phyloP scores from a whole-genome alignment of 2,329 filamentous ascomycete genomes.

The Botrytis aclada region DNA sequence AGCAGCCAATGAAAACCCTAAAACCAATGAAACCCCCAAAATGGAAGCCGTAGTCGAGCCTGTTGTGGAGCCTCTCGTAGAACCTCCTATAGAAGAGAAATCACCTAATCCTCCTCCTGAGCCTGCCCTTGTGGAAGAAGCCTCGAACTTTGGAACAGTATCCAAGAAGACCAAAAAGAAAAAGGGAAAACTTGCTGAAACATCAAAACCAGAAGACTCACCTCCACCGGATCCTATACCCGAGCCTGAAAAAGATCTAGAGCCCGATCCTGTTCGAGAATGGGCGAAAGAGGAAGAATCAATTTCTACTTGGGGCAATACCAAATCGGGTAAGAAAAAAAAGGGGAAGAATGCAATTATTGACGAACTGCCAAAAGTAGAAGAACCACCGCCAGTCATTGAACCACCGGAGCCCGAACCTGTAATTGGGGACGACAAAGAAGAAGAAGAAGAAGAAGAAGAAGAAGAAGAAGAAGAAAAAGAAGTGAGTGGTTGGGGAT shows the following conservation, averaged over 20 bases:
- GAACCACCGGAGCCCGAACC: constrained; percentile 43
- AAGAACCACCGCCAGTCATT: constrained; percentile 41
- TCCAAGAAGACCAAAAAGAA: constrained; percentile 49
- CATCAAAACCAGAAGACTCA: constrained; percentile 34
- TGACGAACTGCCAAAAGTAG: constrained; percentile 43
- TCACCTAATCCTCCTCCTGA: background rate
- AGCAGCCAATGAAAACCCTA: constrained; percentile 32
- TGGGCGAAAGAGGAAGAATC: constrained; percentile 18
- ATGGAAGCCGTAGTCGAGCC: constrained; percentile 22
- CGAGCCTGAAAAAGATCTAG: constrained; percentile 40
- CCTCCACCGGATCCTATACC: background rate
- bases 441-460: constrained; percentile 10
- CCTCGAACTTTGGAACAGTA: constrained; percentile 43
- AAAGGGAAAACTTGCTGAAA: constrained; percentile 34
- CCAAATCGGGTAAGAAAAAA: constrained; percentile 39
- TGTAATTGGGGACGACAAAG: constrained; percentile 15
- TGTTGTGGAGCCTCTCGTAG: constrained; percentile 43
- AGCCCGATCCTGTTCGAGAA: constrained; percentile 26
- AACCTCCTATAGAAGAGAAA: constrained; percentile 36
- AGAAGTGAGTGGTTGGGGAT: constrained; percentile 34
- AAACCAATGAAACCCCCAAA: constrained; percentile 22
- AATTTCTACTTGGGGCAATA: constrained; percentile 25
- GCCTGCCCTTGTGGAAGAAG: constrained; percentile 10
- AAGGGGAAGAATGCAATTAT: constrained; percentile 50
- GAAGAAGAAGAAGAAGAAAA: constrained; percentile 37